Evolutionary conservation across 1,284 basidiomycete species (phyloP).

Genomic region (Ceratobasidium sp.): DNA sequence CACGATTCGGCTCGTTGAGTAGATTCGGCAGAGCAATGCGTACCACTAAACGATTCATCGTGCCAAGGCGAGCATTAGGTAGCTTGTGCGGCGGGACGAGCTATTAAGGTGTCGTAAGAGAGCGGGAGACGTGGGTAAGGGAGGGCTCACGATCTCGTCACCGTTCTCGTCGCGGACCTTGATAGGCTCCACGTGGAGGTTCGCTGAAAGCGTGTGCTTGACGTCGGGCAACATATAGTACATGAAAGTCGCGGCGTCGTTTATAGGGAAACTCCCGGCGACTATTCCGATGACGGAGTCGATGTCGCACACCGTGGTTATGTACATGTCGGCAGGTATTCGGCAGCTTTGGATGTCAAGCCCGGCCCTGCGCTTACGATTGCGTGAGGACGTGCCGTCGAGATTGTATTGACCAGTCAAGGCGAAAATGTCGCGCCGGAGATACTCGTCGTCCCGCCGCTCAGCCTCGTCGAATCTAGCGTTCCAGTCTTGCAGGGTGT

Average conservation of each 20-base stretch:
- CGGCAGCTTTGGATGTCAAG: background rate
- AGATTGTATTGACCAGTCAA: slow-evolving; percentile 3
- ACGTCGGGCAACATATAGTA: too few relatives aligned
- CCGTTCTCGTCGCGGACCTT: too few relatives aligned
- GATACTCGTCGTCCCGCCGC: background rate
- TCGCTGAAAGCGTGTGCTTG: too few relatives aligned
- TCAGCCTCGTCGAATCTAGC: background rate
- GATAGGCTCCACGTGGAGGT: too few relatives aligned
- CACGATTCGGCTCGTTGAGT: background rate
- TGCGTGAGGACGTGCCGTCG: too few relatives aligned
- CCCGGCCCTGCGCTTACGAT: background rate
- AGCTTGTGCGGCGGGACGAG: background rate
- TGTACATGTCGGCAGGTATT: too few relatives aligned
- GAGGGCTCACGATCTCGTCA: too few relatives aligned
- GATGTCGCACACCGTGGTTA: too few relatives aligned
- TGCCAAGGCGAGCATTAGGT: background rate
- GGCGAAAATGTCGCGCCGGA: slow-evolving; percentile 1
- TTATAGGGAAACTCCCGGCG: too few relatives aligned
- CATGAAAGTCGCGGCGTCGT: too few relatives aligned
- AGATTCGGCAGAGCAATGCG: background rate
- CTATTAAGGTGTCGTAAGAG: background rate
- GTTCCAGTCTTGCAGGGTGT: background rate
- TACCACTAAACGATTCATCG: background rate
- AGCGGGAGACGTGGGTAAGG: background rate
- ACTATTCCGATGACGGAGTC: too few relatives aligned